phyloP scores from a whole-genome alignment of 2,329 filamentous ascomycete species.

The Knoxdaviesia capensis region DNA sequence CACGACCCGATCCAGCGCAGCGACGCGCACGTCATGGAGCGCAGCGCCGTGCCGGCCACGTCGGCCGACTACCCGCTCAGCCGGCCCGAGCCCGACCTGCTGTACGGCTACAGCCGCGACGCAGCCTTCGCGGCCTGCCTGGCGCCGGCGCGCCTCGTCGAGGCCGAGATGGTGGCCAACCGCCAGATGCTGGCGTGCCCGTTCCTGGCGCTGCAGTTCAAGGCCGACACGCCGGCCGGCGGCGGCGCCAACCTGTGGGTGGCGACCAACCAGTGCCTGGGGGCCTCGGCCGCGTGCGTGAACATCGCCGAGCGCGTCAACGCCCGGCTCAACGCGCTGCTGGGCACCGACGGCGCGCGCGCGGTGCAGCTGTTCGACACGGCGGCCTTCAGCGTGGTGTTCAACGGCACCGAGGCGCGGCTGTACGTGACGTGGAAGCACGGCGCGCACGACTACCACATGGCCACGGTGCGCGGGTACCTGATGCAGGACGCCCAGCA shows the following conservation, averaged over 20 bases:
- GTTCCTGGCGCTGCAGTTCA: not conserved
- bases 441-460: constrained; percentile 12
- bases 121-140: not conserved
- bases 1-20: no score
- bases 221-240: constrained; percentile 1
- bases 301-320: constrained; percentile 9
- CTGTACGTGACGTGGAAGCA: constrained; percentile 16
- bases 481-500: constrained; percentile 10
- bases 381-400: constrained; percentile 14
- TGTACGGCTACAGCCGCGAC: not conserved
- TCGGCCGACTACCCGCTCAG: not conserved
- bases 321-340: constrained; percentile 5
- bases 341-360: constrained; percentile 6
- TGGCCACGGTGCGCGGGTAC: constrained; percentile 10
- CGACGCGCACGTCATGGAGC: no score
- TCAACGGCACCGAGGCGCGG: constrained; percentile 13
- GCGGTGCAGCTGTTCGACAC: constrained; percentile 8
- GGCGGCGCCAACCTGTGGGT: constrained; percentile 13
- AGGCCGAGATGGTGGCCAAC: not conserved
- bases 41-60: no score
- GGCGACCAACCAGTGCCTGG: constrained; percentile 16
- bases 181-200: not conserved
- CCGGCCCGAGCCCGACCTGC: not conserved
- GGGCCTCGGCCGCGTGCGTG: constrained; percentile 12
- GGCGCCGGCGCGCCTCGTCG: not conserved